Percentiles rank a stretch among this genome's conserved stretches.
Evolutionary conservation across 2,329 filamentous ascomycete species (phyloP).

Genomic region (Claviceps monticola): DNA sequence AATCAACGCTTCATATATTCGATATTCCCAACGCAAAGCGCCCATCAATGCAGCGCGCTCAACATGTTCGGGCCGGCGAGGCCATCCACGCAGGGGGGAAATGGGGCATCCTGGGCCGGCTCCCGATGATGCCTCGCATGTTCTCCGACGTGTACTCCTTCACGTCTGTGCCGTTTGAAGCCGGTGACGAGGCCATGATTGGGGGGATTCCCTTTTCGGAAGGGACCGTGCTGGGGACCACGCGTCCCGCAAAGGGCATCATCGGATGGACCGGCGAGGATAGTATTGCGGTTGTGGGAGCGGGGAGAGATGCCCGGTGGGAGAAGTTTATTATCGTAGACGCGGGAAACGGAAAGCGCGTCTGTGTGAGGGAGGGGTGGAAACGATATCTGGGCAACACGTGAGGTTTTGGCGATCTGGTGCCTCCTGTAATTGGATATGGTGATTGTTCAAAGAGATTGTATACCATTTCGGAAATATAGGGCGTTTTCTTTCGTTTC

Average conservation of each 20-base stretch:
- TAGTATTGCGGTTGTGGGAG: conserved; percentile 62
- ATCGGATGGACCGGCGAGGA: conserved; percentile 72
- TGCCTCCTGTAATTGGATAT: not conserved
- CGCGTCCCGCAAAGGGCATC: conserved; percentile 61
- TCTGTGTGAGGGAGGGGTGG: conserved; percentile 64
- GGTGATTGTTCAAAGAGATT: not conserved
- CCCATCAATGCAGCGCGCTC: conserved; percentile 19
- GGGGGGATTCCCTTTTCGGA: conserved; percentile 30
- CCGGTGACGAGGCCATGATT: conserved; percentile 55
- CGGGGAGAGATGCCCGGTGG: conserved; percentile 71
- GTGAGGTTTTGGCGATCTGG: conserved; percentile 7
- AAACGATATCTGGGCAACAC: conserved; percentile 53
- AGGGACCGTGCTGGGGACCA: conserved; percentile 33
- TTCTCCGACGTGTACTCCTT: conserved; percentile 89
- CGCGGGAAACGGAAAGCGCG: conserved; percentile 51
- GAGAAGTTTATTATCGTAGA: conserved; percentile 70
- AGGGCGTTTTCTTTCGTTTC: not conserved
- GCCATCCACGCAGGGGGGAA: conserved; percentile 42
- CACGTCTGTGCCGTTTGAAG: conserved; percentile 65
- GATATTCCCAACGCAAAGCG: conserved; percentile 54
- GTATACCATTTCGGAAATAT: not conserved
- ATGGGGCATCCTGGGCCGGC: conserved; percentile 73
- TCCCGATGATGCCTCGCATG: conserved; percentile 71
- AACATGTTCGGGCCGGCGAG: conserved; percentile 14
- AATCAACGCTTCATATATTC: conserved; percentile 89